These are phyloP conservation scores for Poteriospumella lacustris DNA, from an alignment of 108 stramenopile genomes.

Conservation along the genomic window DNA sequence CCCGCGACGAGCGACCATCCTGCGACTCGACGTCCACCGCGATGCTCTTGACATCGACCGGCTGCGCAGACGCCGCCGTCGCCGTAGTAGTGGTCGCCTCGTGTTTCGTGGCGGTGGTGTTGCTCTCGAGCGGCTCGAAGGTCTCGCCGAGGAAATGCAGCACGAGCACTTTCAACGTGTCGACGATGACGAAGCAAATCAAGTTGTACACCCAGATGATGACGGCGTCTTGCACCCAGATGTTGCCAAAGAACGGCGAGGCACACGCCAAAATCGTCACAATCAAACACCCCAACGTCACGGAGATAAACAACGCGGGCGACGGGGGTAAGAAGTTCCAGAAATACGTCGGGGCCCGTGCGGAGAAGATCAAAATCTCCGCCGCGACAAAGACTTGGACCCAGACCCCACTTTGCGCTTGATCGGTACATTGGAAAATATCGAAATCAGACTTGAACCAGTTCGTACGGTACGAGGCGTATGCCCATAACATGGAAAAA, in stretches of 20 bases:
- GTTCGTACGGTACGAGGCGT: background rate
- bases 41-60: too few species aligned
- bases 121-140: too few species aligned
- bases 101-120: too few species aligned
- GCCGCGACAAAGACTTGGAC: background rate
- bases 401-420: conserved; percentile 16
- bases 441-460: background rate
- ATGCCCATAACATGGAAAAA: conserved; percentile 20
- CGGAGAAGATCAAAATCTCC: conserved; percentile 20
- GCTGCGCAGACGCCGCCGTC: too few species aligned
- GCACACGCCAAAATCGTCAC: background rate
- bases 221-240: background rate
- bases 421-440: background rate
- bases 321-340: background rate
- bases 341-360: conserved; percentile 8
- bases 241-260: background rate
- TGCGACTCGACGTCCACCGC: too few species aligned
- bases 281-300: background rate
- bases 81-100: too few species aligned
- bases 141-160: background rate
- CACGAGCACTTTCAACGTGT: background rate
- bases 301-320: background rate
- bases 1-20: too few species aligned
- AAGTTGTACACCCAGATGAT: conserved; percentile 2
- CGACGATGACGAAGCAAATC: background rate